Evolutionary conservation across 106 monocot genomes (phyloP), one percentile per base, ranked within the genome.

Genomic region (Chionographis japonica): DNA sequence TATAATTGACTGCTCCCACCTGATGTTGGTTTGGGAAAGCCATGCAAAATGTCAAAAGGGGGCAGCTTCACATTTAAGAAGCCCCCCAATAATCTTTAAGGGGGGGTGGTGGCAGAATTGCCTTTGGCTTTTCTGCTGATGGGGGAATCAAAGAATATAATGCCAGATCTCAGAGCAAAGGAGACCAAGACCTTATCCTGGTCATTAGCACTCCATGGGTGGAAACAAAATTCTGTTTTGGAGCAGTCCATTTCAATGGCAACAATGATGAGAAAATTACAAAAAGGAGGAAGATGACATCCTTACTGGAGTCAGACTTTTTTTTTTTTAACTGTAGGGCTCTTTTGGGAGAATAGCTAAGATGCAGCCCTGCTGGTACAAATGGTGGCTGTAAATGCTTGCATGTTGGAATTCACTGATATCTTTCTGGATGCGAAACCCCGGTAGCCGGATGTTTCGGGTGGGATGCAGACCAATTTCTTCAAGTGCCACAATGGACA

Each of bases 61-160:
- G 52, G 10, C 63, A 68, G 27, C 14, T 66, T 63, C 37, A 52
- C 13, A 68, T 50, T 50, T 65, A 8, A 56, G 60, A 72, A 63
- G 60, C n/a, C 12, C 43, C 41, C 38, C 56, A 52, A 61, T 13
- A 41, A 35, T 72, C 12, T 68, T 66, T 56, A 40, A 65, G 61
- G 61, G 40, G 74, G 55, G 42, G 50, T 77, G 83, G 69, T 61
- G 70, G 66, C n/a, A n/a, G n/a, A n/a, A 64, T 71, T 83, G 73
- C 66, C 52, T 62, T 80, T 87, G 83, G 87, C 72, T 68, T 79
- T 79, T 87, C 49, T 74, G 70, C 46, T 73, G 80, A 63, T 57
- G 54, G 56, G 70, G 58, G 80, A 80, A 83, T 74, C 74, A 71
- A 78, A 61, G 74, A 87, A 83, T 82, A 75, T 79, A 87, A 80